Conservation (phyloP, 257 asterid genomes). For the Mitragyna speciosa region DNA sequence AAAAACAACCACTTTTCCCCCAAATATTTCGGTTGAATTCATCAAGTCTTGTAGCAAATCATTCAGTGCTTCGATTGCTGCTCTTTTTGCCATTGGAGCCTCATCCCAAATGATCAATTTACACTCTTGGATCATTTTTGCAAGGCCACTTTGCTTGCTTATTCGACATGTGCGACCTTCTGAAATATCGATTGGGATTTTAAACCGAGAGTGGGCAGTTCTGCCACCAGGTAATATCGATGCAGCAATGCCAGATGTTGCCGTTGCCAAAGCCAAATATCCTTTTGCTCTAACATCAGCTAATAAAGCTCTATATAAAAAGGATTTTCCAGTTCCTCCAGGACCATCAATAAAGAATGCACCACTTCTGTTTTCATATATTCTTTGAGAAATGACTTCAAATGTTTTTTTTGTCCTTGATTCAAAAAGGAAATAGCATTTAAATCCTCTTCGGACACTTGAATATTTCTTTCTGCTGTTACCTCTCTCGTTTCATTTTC, state of each 20-base stretch:
- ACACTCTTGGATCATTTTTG: neutral
- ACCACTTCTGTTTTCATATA: neutral
- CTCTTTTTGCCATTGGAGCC: neutral
- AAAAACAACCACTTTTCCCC: slow-evolving; percentile 11
- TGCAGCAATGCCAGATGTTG: slow-evolving; percentile 3
- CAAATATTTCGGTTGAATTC: neutral
- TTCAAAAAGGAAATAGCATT: neutral
- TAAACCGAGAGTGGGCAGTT: slow-evolving; percentile 16
- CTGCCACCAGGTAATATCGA: slow-evolving; percentile 1
- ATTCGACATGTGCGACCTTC: neutral
- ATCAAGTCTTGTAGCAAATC: neutral
- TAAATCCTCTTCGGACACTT: neutral
- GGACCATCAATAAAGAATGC: slow-evolving; percentile 7
- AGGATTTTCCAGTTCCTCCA: slow-evolving; percentile 3
- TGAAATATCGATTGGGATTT: neutral
- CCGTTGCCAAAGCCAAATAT: slow-evolving; percentile 1
- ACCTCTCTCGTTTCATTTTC: neutral
- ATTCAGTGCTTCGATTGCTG: neutral
- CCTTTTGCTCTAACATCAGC: neutral
- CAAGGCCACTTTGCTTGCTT: neutral
- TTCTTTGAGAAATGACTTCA: neutral
- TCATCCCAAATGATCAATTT: slow-evolving; percentile 17
- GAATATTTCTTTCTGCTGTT: neutral
- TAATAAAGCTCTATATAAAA: slow-evolving; percentile 2
- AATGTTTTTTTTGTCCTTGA: neutral